Percentiles rank a stretch among this genome's conserved stretches.
Evolutionary conservation across 495 filamentous ascomycete species (phyloP).

Genomic region (Neurospora discreta): DNA sequence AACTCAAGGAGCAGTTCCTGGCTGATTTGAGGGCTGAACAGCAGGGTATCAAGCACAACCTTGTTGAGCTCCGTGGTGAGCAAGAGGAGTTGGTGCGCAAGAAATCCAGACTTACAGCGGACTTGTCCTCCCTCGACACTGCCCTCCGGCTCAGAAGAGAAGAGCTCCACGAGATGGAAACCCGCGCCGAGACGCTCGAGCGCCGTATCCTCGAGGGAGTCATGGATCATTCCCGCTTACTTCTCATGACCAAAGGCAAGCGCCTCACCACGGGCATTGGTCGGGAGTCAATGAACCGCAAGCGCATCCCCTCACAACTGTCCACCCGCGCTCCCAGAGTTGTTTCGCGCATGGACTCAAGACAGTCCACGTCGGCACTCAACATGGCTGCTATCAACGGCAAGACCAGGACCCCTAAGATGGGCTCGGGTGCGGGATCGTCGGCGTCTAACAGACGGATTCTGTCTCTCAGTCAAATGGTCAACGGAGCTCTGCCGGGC

Average conservation of each 20-base stretch:
- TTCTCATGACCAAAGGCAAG: conserved; percentile 57
- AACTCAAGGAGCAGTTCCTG: conserved; percentile 52
- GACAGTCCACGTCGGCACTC: conserved; percentile 30
- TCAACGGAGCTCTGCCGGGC: conserved; percentile 50
- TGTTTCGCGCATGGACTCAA: not conserved
- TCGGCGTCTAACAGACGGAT: conserved; percentile 54
- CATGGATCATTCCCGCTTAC: conserved; percentile 81
- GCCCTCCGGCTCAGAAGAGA: conserved; percentile 79
- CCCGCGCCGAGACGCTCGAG: conserved; percentile 75
- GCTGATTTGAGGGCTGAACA: conserved; percentile 39
- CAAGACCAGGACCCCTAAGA: not conserved
- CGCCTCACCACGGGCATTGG: conserved; percentile 7
- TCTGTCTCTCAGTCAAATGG: conserved; percentile 79
- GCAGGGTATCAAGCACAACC: conserved; percentile 26
- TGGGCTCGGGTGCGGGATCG: not conserved
- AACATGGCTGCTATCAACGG: conserved; percentile 24
- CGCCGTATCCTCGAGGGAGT: conserved; percentile 88
- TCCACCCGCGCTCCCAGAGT: not conserved
- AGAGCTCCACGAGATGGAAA: conserved; percentile 82
- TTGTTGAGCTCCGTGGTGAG: conserved; percentile 44
- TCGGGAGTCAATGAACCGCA: conserved; percentile 46
- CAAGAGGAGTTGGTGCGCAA: conserved; percentile 61
- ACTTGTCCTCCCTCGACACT: conserved; percentile 80
- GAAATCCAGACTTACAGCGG: conserved; percentile 65
- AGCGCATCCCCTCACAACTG: conserved; percentile 40